These are phyloP conservation scores for Penicillium sp. DNA, from an alignment of 2,329 filamentous ascomycete genomes.

Conservation along the genomic window DNA sequence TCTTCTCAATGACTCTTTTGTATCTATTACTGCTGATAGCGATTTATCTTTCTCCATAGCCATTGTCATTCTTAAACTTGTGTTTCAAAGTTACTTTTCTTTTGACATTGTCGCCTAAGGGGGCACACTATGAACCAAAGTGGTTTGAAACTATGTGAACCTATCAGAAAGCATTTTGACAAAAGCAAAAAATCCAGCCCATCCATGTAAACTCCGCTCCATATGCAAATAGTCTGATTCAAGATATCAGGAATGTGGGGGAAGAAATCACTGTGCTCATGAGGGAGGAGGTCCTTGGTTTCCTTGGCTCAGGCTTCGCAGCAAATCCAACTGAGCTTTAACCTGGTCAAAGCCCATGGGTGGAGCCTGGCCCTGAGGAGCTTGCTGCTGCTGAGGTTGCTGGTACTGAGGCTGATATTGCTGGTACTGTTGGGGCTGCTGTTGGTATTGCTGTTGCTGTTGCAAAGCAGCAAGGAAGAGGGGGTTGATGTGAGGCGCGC, in stretches of 20 bases:
- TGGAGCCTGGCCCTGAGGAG: constrained; percentile 27
- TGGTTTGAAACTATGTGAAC: too few relatives aligned
- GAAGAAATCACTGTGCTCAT: constrained; percentile 16
- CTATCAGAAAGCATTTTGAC: background rate
- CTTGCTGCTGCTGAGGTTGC: constrained; percentile 15
- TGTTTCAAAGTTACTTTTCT: background rate
- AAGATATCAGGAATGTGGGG: constrained; percentile 11
- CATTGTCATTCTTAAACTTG: constrained; percentile 5
- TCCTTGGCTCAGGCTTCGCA: constrained; percentile 39
- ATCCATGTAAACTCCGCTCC: constrained; percentile 16
- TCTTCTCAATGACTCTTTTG: background rate
- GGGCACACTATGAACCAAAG: too few relatives aligned
- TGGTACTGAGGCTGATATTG: constrained; percentile 21
- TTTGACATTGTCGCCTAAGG: background rate
- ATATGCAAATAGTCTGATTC: constrained; percentile 25
- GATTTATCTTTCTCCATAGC: constrained; percentile 2
- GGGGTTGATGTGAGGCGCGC: constrained; percentile 59
- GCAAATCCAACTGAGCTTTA: constrained; percentile 44
- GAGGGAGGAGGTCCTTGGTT: constrained; percentile 34
- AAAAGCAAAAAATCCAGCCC: constrained; percentile 10
- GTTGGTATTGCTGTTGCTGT: constrained; percentile 41
- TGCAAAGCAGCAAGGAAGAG: constrained; percentile 55
- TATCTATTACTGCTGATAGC: constrained; percentile 7
- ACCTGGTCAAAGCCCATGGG: constrained; percentile 43
- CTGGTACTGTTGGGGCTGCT: constrained; percentile 23